Evolutionary conservation across 2,329 filamentous ascomycete genomes (phyloP).

Genomic region (Metarhizium humberi): DNA sequence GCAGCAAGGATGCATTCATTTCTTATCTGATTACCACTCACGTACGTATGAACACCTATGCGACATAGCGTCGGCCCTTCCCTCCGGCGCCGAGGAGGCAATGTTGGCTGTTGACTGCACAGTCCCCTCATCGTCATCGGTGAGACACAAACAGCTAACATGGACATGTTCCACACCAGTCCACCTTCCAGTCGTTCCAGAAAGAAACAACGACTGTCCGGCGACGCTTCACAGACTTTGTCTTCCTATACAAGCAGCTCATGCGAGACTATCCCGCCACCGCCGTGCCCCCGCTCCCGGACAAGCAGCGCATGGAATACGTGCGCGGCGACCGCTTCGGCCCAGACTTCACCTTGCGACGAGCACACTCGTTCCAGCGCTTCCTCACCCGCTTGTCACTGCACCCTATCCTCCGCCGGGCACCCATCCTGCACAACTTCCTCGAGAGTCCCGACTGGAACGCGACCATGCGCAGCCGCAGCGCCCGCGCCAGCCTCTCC

Average conservation of each 20-base stretch:
- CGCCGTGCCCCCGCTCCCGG: constrained; percentile 87
- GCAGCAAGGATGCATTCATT: constrained; percentile 92
- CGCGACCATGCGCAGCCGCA: constrained; percentile 77
- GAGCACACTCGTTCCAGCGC: constrained; percentile 82
- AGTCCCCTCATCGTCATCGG: not conserved
- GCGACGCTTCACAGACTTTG: constrained; percentile 93
- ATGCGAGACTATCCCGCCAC: constrained; percentile 81
- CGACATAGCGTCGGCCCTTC: no score
- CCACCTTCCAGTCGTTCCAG: constrained; percentile 89
- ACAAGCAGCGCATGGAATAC: constrained; percentile 99
- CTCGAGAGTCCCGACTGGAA: constrained; percentile 96
- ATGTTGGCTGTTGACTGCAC: no score
- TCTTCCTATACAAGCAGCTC: constrained; percentile 89
- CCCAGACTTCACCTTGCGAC: constrained; percentile 78
- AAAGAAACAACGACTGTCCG: constrained; percentile 70
- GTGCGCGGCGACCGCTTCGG: constrained; percentile 94
- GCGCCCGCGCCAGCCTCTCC: constrained; percentile 50
- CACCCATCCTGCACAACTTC: constrained; percentile 76
- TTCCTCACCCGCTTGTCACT: constrained; percentile 81
- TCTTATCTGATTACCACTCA: constrained; percentile 91
- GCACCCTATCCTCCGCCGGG: constrained; percentile 80
- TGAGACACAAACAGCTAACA: not conserved
- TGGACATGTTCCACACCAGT: constrained; percentile 39
- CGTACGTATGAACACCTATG: constrained; percentile 36
- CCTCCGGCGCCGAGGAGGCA: no score